Conservation (phyloP, 192 early-diverging fungal genomes). For the Coemansia sp. region DNA sequence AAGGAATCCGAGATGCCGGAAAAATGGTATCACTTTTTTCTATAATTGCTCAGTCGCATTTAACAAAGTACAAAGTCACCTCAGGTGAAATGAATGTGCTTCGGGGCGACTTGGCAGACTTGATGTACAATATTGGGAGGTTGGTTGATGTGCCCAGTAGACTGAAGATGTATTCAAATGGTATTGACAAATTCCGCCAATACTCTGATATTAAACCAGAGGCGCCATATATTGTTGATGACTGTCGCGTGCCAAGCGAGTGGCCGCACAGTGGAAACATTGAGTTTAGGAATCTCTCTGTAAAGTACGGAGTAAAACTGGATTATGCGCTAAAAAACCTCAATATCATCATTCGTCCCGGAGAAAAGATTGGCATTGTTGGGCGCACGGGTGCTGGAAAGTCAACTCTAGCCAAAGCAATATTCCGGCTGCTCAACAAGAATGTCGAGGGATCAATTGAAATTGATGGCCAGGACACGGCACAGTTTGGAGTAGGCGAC, state of each 20-base stretch:
- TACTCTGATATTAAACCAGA: slow-evolving; percentile 56
- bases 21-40: slow-evolving; percentile 1
- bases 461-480: slow-evolving; percentile 75
- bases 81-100: not conserved
- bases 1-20: slow-evolving; percentile 52
- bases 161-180: not conserved
- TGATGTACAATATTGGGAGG: not conserved
- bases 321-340: slow-evolving; percentile 64
- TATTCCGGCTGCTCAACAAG: slow-evolving; percentile 69
- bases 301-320: slow-evolving; percentile 62
- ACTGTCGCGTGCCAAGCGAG: slow-evolving; percentile 30
- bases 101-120: not conserved
- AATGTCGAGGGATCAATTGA: slow-evolving; percentile 56
- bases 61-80: not conserved
- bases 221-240: slow-evolving; percentile 33
- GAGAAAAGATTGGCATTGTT: slow-evolving; percentile 67
- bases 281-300: slow-evolving; percentile 56
- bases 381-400: slow-evolving; percentile 83
- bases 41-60: slow-evolving; percentile 22
- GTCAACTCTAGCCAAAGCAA: slow-evolving; percentile 59
- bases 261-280: slow-evolving; percentile 70
- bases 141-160: not conserved
- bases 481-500: slow-evolving; percentile 58
- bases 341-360: slow-evolving; percentile 59
- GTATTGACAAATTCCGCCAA: slow-evolving; percentile 60